Evolutionary conservation across 2,329 filamentous ascomycete species (phyloP), one percentile per base, ranked within the genome.

Genomic region (Dothideomycetidae sp.): DNA sequence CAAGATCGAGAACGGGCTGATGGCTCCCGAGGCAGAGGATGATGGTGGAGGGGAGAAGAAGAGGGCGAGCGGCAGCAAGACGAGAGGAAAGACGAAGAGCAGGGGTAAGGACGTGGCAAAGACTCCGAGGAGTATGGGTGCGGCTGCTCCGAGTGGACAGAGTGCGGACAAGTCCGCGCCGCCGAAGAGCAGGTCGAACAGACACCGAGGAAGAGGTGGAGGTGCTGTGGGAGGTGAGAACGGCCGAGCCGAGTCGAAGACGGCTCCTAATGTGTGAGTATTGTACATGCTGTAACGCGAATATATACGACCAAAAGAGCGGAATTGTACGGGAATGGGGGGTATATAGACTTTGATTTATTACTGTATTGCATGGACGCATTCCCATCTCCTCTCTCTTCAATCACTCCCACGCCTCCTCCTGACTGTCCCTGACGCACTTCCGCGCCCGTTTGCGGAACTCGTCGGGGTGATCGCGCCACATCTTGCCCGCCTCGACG

Each of bases 401-500:
- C 21, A 26, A 26, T 32, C 18, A 56, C 18, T 57, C 53, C 53
- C 51, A 57, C 30, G 48, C 54, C 42, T 43, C 52, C 17, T 84
- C 84, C 50, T 86, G 59, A 54, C 82, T 92, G 58, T 83, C 80
- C 49, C 83, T 64, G 2, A 93, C 84, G 52, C 81, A 84, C 54
- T 73, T 75, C 52, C 85, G 67, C 42, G 85, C 86, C 43, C 72
- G 67, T 60, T 71, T 79, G 60, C 83, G 73, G 54, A 93, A 98
- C 35, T 86, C 82, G 42, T 66, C 67, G 39, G 66, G 63, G 52
- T 93, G 82, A 52, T 90, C 83, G 36, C 90, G 73, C 71, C 90
- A 80, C 64, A 94, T 61, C 43, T 81, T 73, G 9, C 88, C 90
- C 3, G 90, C 90, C 63, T 96, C 88, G 17, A 94, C 75, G 55